phyloP scores from a whole-genome alignment of 2,329 filamentous ascomycete genomes.

The Trichoderma brevicompactum region DNA sequence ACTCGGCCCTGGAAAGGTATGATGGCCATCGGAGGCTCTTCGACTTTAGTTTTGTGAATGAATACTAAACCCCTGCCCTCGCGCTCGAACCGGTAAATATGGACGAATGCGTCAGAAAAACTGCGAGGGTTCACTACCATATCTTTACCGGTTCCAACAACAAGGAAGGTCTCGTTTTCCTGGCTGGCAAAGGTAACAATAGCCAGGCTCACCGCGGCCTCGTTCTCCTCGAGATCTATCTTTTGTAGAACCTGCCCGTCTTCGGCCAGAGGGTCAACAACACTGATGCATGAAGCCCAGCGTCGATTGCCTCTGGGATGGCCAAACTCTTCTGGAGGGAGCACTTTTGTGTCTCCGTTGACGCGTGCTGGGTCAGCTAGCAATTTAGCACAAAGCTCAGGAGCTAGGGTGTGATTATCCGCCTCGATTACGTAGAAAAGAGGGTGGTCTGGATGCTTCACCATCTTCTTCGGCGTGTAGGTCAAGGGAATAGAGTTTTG shows the following conservation, averaged over 20 bases:
- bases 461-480: constrained; percentile 87
- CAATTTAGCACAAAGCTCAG: constrained; percentile 74
- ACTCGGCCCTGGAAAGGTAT: constrained; percentile 91
- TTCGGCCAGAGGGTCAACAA: constrained; percentile 80
- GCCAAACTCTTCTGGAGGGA: constrained; percentile 84
- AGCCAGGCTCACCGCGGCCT: constrained; percentile 85
- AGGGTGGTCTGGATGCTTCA: constrained; percentile 84
- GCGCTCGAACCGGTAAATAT: constrained; percentile 88
- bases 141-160: constrained; percentile 93
- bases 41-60: constrained; percentile 93
- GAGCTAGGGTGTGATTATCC: constrained; percentile 88
- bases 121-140: constrained; percentile 78
- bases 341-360: constrained; percentile 71
- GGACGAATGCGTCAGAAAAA: constrained; percentile 80
- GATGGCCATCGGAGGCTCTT: constrained; percentile 86
- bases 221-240: constrained; percentile 84
- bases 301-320: constrained; percentile 81
- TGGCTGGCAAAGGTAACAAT: constrained; percentile 86
- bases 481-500: constrained; percentile 84
- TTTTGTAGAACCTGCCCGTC: constrained; percentile 73
- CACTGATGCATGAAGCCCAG: constrained; percentile 95
- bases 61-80: constrained; percentile 89
- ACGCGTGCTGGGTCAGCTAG: constrained; percentile 71
- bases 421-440: constrained; percentile 94
- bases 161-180: constrained; percentile 86